phyloP scores from a whole-genome alignment of 192 early-diverging fungal species.

The Umbelopsis sp. region DNA sequence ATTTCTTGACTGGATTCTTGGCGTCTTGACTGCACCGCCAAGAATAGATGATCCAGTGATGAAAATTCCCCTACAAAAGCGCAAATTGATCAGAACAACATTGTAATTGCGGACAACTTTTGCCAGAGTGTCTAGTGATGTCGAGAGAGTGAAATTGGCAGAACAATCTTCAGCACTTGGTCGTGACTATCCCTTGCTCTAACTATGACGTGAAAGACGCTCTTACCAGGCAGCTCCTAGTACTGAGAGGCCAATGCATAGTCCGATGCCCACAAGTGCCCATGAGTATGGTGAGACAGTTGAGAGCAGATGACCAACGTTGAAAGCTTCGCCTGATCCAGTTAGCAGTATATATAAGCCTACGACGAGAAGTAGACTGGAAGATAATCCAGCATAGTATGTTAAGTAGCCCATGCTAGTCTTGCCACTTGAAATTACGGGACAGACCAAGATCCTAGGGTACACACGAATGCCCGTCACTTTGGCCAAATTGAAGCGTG shows the following conservation, averaged over 20 bases:
- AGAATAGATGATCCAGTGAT: conserved; percentile 43
- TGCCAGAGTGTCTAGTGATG: no score
- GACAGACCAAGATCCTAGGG: no score
- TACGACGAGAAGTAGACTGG: conserved; percentile 51
- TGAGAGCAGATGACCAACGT: conserved; percentile 80
- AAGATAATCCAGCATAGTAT: conserved; percentile 28
- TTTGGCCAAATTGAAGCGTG: no score
- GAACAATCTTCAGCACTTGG: background rate
- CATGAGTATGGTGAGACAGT: conserved; percentile 87
- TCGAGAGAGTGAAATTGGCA: background rate
- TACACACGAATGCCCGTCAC: no score
- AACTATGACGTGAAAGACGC: no score
- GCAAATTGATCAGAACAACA: background rate
- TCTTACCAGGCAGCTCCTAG: conserved; percentile 90
- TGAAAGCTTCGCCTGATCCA: conserved; percentile 85
- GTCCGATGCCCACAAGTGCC: conserved; percentile 79
- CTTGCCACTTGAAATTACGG: conserved; percentile 7
- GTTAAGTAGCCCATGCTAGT: conserved; percentile 28
- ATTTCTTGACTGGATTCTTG: conserved; percentile 95
- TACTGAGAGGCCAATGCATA: conserved; percentile 89
- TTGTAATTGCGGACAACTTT: conserved; percentile 1
- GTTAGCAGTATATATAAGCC: conserved; percentile 86
- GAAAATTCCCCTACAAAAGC: conserved; percentile 86
- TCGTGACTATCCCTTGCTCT: background rate
- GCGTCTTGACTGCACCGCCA: conserved; percentile 65